phyloP scores from a whole-genome alignment of 176 grass and related monocot species.

The Oryza australiensis region DNA sequence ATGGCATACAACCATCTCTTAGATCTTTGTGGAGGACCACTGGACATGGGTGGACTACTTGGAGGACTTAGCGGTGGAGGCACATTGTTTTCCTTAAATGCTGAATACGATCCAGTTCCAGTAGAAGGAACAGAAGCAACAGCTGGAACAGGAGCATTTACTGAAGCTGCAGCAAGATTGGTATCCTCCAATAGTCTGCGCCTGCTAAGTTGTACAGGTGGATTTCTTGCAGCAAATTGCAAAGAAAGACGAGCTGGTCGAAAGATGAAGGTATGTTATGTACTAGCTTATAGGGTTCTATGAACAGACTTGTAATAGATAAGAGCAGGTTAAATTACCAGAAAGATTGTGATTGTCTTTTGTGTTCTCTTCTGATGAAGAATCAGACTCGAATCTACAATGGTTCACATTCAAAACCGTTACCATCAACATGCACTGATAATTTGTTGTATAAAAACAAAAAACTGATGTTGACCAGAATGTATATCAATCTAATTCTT shows the following conservation, averaged over 20 bases:
- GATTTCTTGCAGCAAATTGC: conserved; percentile 36
- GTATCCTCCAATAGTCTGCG: conserved; percentile 73
- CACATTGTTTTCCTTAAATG: conserved; percentile 37
- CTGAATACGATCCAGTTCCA: conserved; percentile 66
- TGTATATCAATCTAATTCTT: neutral
- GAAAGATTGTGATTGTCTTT: conserved; percentile 54
- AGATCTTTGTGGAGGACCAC: conserved; percentile 16
- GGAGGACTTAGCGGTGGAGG: conserved; percentile 53
- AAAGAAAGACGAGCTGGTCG: conserved; percentile 41
- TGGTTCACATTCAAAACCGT: conserved; percentile 37
- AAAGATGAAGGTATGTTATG: conserved; percentile 28
- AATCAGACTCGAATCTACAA: conserved; percentile 47
- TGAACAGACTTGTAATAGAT: neutral
- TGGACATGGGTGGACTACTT: conserved; percentile 3
- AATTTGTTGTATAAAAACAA: conserved; percentile 14
- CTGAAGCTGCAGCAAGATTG: conserved; percentile 65
- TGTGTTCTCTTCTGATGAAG: conserved; percentile 45
- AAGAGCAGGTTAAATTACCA: conserved; percentile 53
- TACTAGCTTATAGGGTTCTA: neutral
- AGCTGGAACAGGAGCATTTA: conserved; percentile 44
- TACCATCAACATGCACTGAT: conserved; percentile 28
- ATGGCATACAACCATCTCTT: conserved; percentile 58
- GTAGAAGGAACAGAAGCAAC: conserved; percentile 56
- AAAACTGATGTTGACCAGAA: conserved; percentile 15
- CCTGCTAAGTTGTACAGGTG: conserved; percentile 43